phyloP scores from a whole-genome alignment of 1,139 yeast species.

The Pichia sp. region DNA sequence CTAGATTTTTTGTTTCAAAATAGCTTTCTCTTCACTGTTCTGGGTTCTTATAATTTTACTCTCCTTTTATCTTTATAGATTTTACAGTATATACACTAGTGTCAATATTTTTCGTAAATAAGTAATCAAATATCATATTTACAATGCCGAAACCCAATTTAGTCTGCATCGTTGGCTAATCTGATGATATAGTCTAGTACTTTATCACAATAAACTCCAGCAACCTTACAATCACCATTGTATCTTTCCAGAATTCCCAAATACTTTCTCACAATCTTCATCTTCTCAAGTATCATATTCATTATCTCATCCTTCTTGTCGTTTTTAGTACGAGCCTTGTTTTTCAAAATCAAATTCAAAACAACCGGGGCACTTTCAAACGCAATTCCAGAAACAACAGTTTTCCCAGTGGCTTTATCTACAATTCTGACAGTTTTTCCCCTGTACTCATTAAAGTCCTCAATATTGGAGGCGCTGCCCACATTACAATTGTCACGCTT shows the following conservation, averaged over 20 bases:
- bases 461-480: conserved; percentile 8
- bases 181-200: conserved; percentile 18
- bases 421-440: conserved; percentile 5
- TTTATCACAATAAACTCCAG: conserved; percentile 20
- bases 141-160: not conserved
- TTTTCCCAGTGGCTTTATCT: conserved; percentile 6
- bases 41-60: not conserved
- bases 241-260: conserved; percentile 21
- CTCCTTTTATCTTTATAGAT: conserved; percentile 1
- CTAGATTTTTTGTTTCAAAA: not conserved
- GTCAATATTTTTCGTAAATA: not conserved
- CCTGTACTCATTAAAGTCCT: not conserved
- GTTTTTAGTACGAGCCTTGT: not conserved
- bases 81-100: conserved; percentile 1
- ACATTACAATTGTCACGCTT: conserved; percentile 3
- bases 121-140: not conserved
- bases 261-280: conserved; percentile 20
- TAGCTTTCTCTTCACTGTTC: not conserved
- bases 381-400: conserved; percentile 8
- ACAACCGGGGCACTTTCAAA: conserved; percentile 9
- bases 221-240: conserved; percentile 22
- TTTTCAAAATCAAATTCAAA: not conserved
- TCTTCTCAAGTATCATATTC: conserved; percentile 17
- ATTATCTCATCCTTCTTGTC: not conserved
- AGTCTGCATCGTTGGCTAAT: not conserved